Base-by-base conservation (phyloP, 805 yeast species). In the Saccharomycopsis javanensis region DNA sequence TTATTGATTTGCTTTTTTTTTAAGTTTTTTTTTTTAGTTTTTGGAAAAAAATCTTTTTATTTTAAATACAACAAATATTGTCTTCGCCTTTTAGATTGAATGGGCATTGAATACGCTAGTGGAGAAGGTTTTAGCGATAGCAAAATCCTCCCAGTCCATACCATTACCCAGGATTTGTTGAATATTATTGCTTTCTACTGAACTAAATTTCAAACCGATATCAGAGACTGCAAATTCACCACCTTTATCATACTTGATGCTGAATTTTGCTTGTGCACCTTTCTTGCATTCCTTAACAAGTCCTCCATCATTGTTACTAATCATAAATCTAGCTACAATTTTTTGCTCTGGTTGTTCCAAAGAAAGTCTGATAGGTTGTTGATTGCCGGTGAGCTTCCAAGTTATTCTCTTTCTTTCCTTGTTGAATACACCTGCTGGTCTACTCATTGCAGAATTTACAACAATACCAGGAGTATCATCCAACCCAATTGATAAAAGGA, bases 371-470 rank as follows among this genome's bases (percentile, higher is more conserved):
- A 79, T 64, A 11, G 77, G 74, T 51, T 72, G 74, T 16, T 42
- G 48, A 23, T 42, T n/a, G 2, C 28, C 48, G 57, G 63, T 72
- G 63, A 82, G 81, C 67, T 86, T 80, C 97, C 97, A 91, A 0
- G 94, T 85, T 58, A 94, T 84, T 70, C 97, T 80, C 63, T 82
- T 85, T 66, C 82, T 83, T 55, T 90, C 97, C 66, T 81, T 85
- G 70, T 85, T 88, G 75, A 90, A 92, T 0, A 95, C 81, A 57
- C 97, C 98, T 57, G 86, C 83, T 4, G 99, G 99, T 68, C 87
- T 88, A 2, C 96, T 86, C 60, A 90, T 82, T 0, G 97, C 97
- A 20, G 84, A 76, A 1, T 82, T 72, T 2, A 85, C 78, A 16
- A 80, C 77, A 10, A 86, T 84, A 37, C 84, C 86, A 20, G 48